Percentiles rank a stretch among this genome's conserved stretches.
Conservation (phyloP, 495 filamentous ascomycete genomes). For the Amphirosellinia nigrospora region DNA sequence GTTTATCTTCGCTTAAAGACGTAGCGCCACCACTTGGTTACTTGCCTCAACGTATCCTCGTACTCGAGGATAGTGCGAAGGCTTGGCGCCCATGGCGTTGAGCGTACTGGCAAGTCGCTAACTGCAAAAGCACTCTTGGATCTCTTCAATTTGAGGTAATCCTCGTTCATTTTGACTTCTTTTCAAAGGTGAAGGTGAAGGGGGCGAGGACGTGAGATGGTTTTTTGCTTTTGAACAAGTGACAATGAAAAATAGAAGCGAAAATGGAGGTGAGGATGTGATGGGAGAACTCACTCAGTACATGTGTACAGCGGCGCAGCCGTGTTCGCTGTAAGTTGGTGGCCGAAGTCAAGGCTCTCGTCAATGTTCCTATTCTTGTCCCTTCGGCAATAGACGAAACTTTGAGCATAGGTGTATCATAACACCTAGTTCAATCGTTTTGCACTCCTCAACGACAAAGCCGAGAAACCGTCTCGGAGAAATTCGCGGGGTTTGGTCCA, state of each 20-base stretch:
- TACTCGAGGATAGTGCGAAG: conserved; percentile 8
- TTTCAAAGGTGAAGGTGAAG: neutral
- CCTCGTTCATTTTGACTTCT: neutral
- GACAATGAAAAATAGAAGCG: neutral
- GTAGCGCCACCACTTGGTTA: neutral
- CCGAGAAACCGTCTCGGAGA: neutral
- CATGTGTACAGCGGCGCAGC: neutral
- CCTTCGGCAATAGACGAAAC: conserved; percentile 8
- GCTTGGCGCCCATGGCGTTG: neutral
- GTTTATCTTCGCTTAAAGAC: conserved; percentile 3
- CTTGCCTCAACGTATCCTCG: conserved; percentile 16
- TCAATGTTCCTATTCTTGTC: neutral
- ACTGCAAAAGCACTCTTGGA: conserved; percentile 3
- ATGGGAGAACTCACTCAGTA: conserved; percentile 8
- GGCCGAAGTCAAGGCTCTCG: conserved; percentile 14
- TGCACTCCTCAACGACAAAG: neutral
- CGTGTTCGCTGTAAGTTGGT: neutral
- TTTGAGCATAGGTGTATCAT: conserved; percentile 6
- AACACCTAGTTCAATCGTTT: neutral
- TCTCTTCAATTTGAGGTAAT: neutral
- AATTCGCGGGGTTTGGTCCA: neutral
- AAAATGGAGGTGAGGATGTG: neutral
- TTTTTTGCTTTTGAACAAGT: conserved; percentile 6
- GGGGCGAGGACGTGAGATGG: neutral
- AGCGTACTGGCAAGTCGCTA: neutral